A percentile compares a stretch with the other conserved stretches of the same genome.
These are phyloP conservation scores for Solanum arcanum DNA, from an alignment of 257 asterid species.

Conservation along the genomic window DNA sequence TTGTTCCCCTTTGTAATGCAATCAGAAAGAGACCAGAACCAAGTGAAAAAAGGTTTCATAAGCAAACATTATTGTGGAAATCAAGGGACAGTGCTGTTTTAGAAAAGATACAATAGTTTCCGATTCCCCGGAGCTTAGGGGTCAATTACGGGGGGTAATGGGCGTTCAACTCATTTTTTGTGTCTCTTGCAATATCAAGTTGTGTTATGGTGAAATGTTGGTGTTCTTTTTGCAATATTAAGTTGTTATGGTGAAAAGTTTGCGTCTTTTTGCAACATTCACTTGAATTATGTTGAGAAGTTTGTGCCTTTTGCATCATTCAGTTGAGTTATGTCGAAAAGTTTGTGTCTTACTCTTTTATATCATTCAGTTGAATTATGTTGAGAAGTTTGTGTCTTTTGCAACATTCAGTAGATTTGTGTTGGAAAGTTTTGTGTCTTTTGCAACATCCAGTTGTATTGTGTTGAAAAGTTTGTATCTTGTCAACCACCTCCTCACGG, in stretches of 20 bases:
- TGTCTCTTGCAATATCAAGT: background rate
- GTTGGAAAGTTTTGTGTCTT: background rate
- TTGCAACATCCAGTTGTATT: background rate
- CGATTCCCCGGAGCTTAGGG: too few species aligned
- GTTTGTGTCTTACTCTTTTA: background rate
- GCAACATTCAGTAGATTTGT: background rate
- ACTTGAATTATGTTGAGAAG: too few species aligned
- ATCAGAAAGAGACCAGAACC: background rate
- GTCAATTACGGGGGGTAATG: too few species aligned
- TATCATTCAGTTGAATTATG: background rate
- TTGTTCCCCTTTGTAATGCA: background rate
- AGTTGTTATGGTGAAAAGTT: background rate
- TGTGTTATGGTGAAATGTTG: background rate
- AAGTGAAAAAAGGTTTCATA: background rate
- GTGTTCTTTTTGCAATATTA: background rate
- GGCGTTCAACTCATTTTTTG: background rate
- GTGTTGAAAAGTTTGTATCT: constrained; percentile 1
- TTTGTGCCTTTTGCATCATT: too few species aligned
- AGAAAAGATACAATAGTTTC: too few species aligned
- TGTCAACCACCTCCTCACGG: constrained; percentile 70
- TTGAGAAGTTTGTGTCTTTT: background rate
- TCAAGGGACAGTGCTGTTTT: background rate
- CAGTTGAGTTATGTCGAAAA: too few species aligned
- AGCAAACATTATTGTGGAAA: background rate
- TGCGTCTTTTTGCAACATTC: background rate